These are phyloP conservation scores for Solanum stenotomum DNA, from an alignment of 257 asterid genomes.

Conservation along the genomic window DNA sequence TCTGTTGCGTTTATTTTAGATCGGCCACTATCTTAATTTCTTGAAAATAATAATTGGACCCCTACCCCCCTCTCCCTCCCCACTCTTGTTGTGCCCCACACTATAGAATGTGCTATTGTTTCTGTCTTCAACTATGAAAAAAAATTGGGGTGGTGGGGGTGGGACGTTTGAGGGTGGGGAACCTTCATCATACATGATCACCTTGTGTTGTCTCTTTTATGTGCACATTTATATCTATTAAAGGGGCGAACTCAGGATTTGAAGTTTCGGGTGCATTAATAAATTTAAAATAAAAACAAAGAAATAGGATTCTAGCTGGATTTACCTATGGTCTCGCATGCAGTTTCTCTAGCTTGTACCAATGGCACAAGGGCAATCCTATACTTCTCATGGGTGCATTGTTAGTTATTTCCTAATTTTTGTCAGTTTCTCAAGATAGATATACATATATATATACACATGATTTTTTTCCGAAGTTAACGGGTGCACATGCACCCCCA, in stretches of 20 bases:
- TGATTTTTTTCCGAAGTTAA: too few species aligned
- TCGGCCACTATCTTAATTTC: not conserved
- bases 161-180: too few species aligned
- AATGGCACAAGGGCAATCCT: not conserved
- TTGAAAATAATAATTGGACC: not conserved
- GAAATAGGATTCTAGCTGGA: too few species aligned
- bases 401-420: not conserved
- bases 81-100: not conserved
- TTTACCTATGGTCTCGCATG: not conserved
- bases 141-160: not conserved
- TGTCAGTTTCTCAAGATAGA: not conserved
- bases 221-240: not conserved
- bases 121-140: not conserved
- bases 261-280: not conserved
- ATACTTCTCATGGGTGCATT: not conserved
- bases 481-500: not conserved
- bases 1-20: not conserved
- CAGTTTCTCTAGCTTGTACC: not conserved
- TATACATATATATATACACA: too few species aligned
- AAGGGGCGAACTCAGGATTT: fast-evolving
- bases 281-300: too few species aligned
- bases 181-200: not conserved
- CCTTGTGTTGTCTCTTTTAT: not conserved
- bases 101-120: not conserved
- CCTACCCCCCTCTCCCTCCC: too few species aligned